Base-by-base conservation (phyloP, 2,329 filamentous ascomycete species). In the Hypoxylon sp. region DNA sequence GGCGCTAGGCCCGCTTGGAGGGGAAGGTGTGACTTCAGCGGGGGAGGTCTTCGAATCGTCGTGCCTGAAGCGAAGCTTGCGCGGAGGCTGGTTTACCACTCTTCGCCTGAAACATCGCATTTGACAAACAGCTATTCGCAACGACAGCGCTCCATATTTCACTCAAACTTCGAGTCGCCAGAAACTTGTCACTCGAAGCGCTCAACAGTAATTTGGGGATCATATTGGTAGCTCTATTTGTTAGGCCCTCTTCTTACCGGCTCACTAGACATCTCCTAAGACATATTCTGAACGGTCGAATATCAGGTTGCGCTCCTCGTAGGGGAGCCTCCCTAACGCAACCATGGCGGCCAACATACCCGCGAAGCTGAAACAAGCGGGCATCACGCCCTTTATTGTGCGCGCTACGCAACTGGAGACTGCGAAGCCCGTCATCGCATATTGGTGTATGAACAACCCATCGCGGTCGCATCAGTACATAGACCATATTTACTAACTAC, bases 381-480 rank as follows among this genome's bases (percentile, higher is more conserved):
- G 97, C 77, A 88, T 97, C 75, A 89, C 88, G 70, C 92, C 93
- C 65, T 97, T 96, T 78, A 89, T 94, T 67, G 86, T 90, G 57
- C 89, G 95, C 74, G 95, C 93, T 32, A 86, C 88, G 33, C 95
- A 99, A 81, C 87, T 99, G 50, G 91, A 95, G 77, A 86, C 86
- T 63, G 87, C 89, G 75, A 96, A 95, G 79, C 96, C 96, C 7
- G 92, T 96, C 64, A 87, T 98, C 71, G 86, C 94, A 68, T 99
- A 98, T 79, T 98, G 95, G 93, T 96, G 95, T 97, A 85, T 40
- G 36, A n/a, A 75, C 91, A 85, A 20, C 8, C 20, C 32, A 7
- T 2, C 12, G 2, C 28, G 12, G 11, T 28, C 32, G n/a, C 44
- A 45, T 42, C n/a, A 18, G 8, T 33, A 14, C 12, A 38, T 26